Percentiles rank a stretch among this genome's conserved stretches.
Conservation (phyloP, 73 alveolate genomes). For the Tetrahymena elliotti region DNA sequence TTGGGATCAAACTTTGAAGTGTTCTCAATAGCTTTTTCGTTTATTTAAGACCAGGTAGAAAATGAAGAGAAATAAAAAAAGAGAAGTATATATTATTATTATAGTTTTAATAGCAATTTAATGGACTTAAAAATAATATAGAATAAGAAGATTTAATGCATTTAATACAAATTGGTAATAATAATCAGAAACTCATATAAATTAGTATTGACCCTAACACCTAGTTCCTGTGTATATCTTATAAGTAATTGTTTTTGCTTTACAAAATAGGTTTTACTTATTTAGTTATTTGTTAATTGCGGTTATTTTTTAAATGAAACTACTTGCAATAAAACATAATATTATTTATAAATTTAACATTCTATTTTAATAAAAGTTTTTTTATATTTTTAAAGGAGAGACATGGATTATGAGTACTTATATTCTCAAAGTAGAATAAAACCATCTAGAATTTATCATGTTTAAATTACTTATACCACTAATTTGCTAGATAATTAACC, state of each 20-base stretch:
- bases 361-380: too few species aligned
- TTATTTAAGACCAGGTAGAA: not conserved
- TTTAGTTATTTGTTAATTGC: too few species aligned
- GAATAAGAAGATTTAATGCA: not conserved
- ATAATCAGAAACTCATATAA: not conserved
- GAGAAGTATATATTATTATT: not conserved
- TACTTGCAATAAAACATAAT: too few species aligned
- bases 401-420: not conserved
- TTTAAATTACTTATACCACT: not conserved
- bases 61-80: not conserved
- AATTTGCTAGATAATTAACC: not conserved
- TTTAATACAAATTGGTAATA: not conserved
- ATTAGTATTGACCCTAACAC: not conserved
- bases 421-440: not conserved
- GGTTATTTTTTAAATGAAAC: not conserved
- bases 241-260: not conserved
- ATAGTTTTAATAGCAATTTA: not conserved
- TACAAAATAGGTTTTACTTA: not conserved
- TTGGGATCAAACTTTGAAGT: not conserved
- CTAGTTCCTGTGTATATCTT: not conserved
- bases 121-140: not conserved
- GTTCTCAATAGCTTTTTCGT: not conserved
- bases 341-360: too few species aligned
- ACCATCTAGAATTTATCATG: not conserved
- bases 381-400: not conserved